A percentile compares a stretch with the other conserved stretches of the same genome.
phyloP scores from a whole-genome alignment of 768 basidiomycete species.

The Gyrodon lividus region DNA sequence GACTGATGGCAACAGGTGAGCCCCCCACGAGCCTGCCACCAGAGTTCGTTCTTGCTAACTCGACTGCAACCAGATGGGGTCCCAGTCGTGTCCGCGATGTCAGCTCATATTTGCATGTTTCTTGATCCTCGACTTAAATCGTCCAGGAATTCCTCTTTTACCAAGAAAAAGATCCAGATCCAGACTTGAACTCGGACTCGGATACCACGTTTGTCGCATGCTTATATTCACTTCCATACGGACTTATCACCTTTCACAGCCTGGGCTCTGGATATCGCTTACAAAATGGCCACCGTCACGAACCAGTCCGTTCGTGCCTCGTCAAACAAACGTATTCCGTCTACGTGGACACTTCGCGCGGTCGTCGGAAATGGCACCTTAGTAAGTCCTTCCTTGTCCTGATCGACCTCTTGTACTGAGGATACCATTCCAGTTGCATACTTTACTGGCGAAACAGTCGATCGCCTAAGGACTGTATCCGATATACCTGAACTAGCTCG shows the following conservation, averaged over 20 bases:
- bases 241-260: constrained; percentile 18
- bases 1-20: constrained; percentile 65
- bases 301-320: constrained; percentile 46
- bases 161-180: constrained; percentile 60
- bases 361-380: constrained; percentile 80
- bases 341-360: constrained; percentile 61
- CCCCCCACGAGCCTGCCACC: background rate
- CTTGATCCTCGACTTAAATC: constrained; percentile 1
- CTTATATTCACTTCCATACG: background rate
- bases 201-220: constrained; percentile 43
- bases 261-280: constrained; percentile 31
- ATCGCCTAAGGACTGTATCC: constrained; percentile 57
- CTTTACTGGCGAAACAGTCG: constrained; percentile 62
- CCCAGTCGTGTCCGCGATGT: constrained; percentile 77
- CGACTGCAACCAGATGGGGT: constrained; percentile 53
- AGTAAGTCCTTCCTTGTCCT: constrained; percentile 46
- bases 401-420: constrained; percentile 4
- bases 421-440: constrained; percentile 58
- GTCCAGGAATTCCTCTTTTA: constrained; percentile 75
- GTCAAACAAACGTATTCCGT: constrained; percentile 84
- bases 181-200: constrained; percentile 51
- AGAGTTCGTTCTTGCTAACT: background rate
- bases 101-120: constrained; percentile 26
- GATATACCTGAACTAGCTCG: constrained; percentile 53
- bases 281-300: constrained; percentile 25